Percentiles rank a stretch among this genome's conserved stretches.
Evolutionary conservation across 2,329 filamentous ascomycete genomes (phyloP).

Genomic region (Exophiala spinifera): DNA sequence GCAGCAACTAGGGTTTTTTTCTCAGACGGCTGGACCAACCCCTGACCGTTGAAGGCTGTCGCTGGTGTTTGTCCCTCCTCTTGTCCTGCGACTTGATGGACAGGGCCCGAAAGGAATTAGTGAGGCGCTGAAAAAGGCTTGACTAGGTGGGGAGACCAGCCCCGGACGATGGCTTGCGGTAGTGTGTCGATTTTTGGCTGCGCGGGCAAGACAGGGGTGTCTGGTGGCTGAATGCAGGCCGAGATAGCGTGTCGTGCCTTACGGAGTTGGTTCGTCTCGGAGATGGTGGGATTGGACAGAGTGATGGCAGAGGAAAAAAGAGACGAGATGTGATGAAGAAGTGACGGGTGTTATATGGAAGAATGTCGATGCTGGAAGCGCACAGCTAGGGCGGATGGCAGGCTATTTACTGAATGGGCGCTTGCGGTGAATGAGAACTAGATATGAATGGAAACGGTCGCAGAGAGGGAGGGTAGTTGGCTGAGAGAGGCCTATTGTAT

Average conservation of each 20-base stretch:
- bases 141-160: constrained; percentile 23
- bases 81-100: not conserved
- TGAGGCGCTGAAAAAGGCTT: constrained; percentile 15
- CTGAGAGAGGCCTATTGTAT: constrained; percentile 1
- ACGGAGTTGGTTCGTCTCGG: too few relatives aligned
- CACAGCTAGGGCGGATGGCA: not conserved
- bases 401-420: too few relatives aligned
- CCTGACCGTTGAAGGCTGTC: constrained; percentile 12
- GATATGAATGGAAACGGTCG: constrained; percentile 10
- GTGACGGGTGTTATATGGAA: not conserved
- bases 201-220: constrained; percentile 2
- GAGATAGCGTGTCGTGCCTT: constrained; percentile 3
- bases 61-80: constrained; percentile 1
- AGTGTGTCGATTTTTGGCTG: constrained; percentile 1
- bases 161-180: constrained; percentile 14
- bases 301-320: not conserved
- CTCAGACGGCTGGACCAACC: constrained; percentile 9
- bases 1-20: constrained; percentile 17
- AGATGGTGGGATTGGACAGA: too few relatives aligned
- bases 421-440: not conserved
- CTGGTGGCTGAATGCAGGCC: constrained; percentile 5
- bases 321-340: not conserved
- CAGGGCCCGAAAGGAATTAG: not conserved
- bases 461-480: constrained; percentile 15
- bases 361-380: too few relatives aligned